These are phyloP conservation scores for Aspergillus olivimuriae DNA, from an alignment of 495 filamentous ascomycete species.

Conservation along the genomic window DNA sequence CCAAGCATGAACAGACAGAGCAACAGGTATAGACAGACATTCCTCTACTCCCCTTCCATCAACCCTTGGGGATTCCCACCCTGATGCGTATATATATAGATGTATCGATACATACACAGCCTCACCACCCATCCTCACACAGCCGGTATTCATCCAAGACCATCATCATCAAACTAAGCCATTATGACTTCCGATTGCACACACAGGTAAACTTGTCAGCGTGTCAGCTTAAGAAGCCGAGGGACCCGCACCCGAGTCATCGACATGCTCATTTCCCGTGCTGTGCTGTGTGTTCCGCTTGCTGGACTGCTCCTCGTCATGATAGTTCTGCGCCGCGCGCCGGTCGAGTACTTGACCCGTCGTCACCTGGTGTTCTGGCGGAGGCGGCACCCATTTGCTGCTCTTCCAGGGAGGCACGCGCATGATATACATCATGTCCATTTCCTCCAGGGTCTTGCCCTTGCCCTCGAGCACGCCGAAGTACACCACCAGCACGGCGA, in stretches of 20 bases:
- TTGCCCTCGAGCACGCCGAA: conserved; percentile 66
- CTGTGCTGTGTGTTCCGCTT: conserved; percentile 9
- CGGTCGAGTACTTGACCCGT: conserved; percentile 28
- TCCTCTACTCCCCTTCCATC: too few species aligned
- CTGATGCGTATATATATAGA: too few species aligned
- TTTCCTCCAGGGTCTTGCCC: conserved; percentile 64
- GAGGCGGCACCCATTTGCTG: conserved; percentile 24
- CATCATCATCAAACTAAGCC: too few species aligned
- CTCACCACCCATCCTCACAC: too few species aligned
- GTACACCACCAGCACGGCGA: conserved; percentile 61
- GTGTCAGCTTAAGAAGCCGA: background rate
- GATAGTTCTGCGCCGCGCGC: conserved; percentile 14
- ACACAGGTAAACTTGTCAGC: too few species aligned
- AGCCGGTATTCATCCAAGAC: too few species aligned
- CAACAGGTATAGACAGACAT: too few species aligned
- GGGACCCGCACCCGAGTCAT: conserved; percentile 7
- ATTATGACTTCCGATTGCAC: too few species aligned
- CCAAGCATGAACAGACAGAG: too few species aligned
- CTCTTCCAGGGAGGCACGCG: conserved; percentile 58
- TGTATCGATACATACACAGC: too few species aligned
- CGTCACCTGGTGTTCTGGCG: conserved; percentile 25
- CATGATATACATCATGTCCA: conserved; percentile 76
- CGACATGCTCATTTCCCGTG: conserved; percentile 19
- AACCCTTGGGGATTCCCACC: too few species aligned
- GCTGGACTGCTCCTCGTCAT: conserved; percentile 12